Evolutionary conservation across 1,139 yeast species (phyloP).

Genomic region (Candida pseudocylindracea): DNA sequence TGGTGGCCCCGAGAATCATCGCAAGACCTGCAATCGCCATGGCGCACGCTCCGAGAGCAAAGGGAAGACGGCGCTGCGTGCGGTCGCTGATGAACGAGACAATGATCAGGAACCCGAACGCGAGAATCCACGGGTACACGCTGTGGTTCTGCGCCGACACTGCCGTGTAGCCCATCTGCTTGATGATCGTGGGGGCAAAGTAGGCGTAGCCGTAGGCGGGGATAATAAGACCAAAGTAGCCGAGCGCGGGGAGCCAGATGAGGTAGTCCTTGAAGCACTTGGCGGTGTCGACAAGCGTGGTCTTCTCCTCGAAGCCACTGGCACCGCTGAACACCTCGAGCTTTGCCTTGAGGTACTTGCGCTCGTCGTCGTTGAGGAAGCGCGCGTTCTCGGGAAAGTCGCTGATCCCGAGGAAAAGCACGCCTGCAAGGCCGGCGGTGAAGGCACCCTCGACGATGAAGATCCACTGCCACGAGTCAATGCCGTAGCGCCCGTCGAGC

Average conservation of each 20-base stretch:
- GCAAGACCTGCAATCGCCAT: constrained; percentile 32
- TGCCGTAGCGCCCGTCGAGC: constrained; percentile 1
- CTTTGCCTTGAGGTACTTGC: constrained; percentile 3
- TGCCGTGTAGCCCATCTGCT: constrained; percentile 32
- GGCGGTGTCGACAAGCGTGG: constrained; percentile 8
- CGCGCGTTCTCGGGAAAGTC: constrained; percentile 9
- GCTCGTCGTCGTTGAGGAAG: constrained; percentile 9
- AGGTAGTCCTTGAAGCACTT: constrained; percentile 5
- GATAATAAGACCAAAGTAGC: constrained; percentile 39
- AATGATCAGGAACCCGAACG: constrained; percentile 31
- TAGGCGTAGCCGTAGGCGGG: constrained; percentile 57
- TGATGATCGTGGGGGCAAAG: constrained; percentile 43
- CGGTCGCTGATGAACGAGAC: constrained; percentile 26
- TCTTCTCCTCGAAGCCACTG: constrained; percentile 3
- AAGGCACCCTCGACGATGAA: constrained; percentile 1
- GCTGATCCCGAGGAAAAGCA: constrained; percentile 4
- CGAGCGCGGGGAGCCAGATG: constrained; percentile 33
- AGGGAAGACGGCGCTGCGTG: constrained; percentile 21
- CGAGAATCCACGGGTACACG: constrained; percentile 50
- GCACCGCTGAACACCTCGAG: too few relatives aligned
- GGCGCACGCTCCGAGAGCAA: constrained; percentile 16
- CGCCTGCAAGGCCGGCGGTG: constrained; percentile 1
- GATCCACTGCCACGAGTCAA: constrained; percentile 1
- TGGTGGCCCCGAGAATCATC: constrained; percentile 19
- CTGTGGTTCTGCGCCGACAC: constrained; percentile 44